Evolutionary conservation across 2,329 filamentous ascomycete genomes (phyloP).

Genomic region (Trichoderma afroharzianum): DNA sequence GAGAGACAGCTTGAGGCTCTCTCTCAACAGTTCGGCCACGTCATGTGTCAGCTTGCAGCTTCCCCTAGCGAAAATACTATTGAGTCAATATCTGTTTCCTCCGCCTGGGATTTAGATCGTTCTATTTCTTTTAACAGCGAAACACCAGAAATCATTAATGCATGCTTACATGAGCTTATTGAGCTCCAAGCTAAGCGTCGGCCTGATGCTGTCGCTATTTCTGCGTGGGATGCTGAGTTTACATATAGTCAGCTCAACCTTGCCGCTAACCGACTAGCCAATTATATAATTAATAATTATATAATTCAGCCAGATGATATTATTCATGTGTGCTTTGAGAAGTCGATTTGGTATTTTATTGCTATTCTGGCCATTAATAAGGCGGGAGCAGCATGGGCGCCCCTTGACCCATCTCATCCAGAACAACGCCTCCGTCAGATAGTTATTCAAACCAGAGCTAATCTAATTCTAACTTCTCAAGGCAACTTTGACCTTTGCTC

Average conservation of each 20-base stretch:
- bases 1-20: not conserved
- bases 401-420: conserved; percentile 20
- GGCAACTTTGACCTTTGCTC: conserved; percentile 21
- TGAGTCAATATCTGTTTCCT: conserved; percentile 1
- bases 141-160: not conserved
- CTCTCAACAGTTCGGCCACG: not conserved
- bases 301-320: not conserved
- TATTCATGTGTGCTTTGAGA: conserved; percentile 11
- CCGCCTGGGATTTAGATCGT: not conserved
- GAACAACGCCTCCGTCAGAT: conserved; percentile 12
- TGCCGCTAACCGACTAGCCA: conserved; percentile 5
- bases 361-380: conserved; percentile 14
- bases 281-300: not conserved
- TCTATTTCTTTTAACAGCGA: not conserved
- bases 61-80: not conserved
- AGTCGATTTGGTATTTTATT: conserved; percentile 3
- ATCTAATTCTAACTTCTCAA: not conserved
- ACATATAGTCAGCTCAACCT: conserved; percentile 3
- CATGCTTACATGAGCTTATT: conserved; percentile 28
- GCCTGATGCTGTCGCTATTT: conserved; percentile 2
- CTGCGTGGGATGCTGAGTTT: conserved; percentile 13
- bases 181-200: not conserved
- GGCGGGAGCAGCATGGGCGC: conserved; percentile 21
- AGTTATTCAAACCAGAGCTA: conserved; percentile 7
- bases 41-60: not conserved